Percentiles rank a stretch among this genome's conserved stretches.
These are phyloP conservation scores for Russula sp. DNA, from an alignment of 768 basidiomycete genomes.

Conservation along the genomic window DNA sequence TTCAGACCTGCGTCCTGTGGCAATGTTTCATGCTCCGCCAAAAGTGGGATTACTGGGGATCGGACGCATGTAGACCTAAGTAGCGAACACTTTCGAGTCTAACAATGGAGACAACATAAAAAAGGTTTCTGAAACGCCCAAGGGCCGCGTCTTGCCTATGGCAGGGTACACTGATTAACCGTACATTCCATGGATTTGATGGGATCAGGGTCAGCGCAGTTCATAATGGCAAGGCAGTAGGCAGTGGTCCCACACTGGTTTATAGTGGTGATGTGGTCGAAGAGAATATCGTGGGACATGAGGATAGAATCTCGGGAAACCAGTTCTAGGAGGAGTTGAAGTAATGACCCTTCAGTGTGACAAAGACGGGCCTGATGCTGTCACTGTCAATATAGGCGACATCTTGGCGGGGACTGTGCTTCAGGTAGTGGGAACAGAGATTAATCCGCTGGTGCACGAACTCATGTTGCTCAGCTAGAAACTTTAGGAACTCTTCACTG, in stretches of 20 bases:
- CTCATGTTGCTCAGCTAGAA: constrained; percentile 87
- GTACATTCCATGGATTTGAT: constrained; percentile 94
- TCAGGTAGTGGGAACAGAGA: constrained; percentile 94
- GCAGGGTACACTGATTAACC: constrained; percentile 74
- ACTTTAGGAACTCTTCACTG: constrained; percentile 96
- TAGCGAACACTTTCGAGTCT: too few species aligned
- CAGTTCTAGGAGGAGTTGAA: constrained; percentile 99
- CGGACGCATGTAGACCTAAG: too few species aligned
- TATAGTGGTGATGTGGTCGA: constrained; percentile 87
- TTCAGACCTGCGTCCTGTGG: too few species aligned
- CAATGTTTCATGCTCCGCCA: too few species aligned
- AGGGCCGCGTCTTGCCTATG: constrained; percentile 62
- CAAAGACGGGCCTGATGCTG: constrained; percentile 83
- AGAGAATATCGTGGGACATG: constrained; percentile 99
- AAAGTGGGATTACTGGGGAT: too few species aligned
- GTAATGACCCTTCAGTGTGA: constrained; percentile 91
- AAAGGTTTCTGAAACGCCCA: too few species aligned
- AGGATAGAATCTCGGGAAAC: constrained; percentile 92
- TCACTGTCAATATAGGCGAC: constrained; percentile 82
- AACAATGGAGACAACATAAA: too few species aligned
- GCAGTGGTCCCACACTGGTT: constrained; percentile 90
- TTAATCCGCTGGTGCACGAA: constrained; percentile 93
- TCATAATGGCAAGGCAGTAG: constrained; percentile 95
- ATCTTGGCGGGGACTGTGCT: constrained; percentile 87
- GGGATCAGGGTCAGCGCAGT: constrained; percentile 90